Percentiles rank a stretch among this genome's conserved stretches.
Evolutionary conservation across 257 asterid species (phyloP).

Genomic region (Mitragyna speciosa): DNA sequence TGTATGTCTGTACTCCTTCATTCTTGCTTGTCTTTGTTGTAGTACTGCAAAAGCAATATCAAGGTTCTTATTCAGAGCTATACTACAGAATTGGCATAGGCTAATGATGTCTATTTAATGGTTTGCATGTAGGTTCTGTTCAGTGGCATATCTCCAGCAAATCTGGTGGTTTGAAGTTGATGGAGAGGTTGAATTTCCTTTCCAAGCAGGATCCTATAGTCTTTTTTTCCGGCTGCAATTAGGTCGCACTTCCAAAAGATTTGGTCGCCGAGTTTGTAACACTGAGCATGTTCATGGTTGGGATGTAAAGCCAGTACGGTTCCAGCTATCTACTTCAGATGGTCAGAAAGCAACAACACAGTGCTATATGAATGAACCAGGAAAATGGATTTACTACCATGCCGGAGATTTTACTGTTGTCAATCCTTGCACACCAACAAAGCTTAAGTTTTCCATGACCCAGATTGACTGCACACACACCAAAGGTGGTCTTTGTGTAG

Average conservation of each 20-base stretch:
- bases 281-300: conserved; percentile 86
- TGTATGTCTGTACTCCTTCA: not conserved
- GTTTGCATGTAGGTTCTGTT: conserved; percentile 47
- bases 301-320: conserved; percentile 77
- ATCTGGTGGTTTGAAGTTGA: conserved; percentile 95
- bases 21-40: not conserved
- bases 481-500: conserved; percentile 89
- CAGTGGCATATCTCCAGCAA: conserved; percentile 93
- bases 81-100: not conserved
- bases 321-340: conserved; percentile 71
- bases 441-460: conserved; percentile 79
- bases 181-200: conserved; percentile 86
- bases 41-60: not conserved
- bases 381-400: conserved; percentile 68
- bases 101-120: not conserved
- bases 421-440: conserved; percentile 35
- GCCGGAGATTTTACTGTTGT: conserved; percentile 71
- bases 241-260: conserved; percentile 60
- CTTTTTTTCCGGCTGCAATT: conserved; percentile 73
- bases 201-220: conserved; percentile 77
- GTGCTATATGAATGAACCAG: conserved; percentile 70
- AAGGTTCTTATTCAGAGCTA: not conserved
- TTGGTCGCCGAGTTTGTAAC: conserved; percentile 65
- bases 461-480: conserved; percentile 95
- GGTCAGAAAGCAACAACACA: conserved; percentile 79